These are phyloP conservation scores for Heterobasidion occidentale DNA, from an alignment of 1,284 basidiomycete genomes.

Conservation along the genomic window DNA sequence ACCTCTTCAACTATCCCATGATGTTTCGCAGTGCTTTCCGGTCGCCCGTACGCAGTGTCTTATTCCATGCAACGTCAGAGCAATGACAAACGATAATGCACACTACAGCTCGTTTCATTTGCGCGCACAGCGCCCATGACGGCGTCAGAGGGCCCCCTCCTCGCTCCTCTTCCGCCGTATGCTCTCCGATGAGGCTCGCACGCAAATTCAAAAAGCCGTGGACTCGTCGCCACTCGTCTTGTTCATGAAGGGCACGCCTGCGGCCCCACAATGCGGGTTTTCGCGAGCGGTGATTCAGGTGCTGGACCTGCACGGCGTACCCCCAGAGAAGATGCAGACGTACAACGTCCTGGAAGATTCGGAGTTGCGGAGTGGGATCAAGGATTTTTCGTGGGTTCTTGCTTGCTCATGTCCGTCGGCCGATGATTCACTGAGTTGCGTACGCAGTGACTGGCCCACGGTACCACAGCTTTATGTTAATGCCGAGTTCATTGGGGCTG, in stretches of 20 bases:
- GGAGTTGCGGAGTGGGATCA: slow-evolving; percentile 80
- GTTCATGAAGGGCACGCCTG: slow-evolving; percentile 89
- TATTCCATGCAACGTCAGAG: not conserved
- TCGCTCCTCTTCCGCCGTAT: slow-evolving; percentile 22
- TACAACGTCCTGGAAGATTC: slow-evolving; percentile 88
- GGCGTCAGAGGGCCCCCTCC: not conserved
- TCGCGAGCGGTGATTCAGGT: slow-evolving; percentile 91
- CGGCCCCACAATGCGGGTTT: slow-evolving; percentile 79
- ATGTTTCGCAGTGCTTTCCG: slow-evolving; percentile 39
- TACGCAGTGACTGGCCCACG: slow-evolving; percentile 88
- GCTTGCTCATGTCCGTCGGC: not conserved
- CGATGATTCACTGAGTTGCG: not conserved
- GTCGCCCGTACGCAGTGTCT: slow-evolving; percentile 29
- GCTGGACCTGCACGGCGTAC: slow-evolving; percentile 83
- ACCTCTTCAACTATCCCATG: slow-evolving; percentile 13
- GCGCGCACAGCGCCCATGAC: slow-evolving; percentile 7
- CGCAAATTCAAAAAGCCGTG: slow-evolving; percentile 53
- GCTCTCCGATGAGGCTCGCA: slow-evolving; percentile 36
- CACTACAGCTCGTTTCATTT: slow-evolving; percentile 6
- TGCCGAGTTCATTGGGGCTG: slow-evolving; percentile 97
- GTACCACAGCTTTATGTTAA: slow-evolving; percentile 94
- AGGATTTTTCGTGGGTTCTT: slow-evolving; percentile 84
- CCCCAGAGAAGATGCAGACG: slow-evolving; percentile 72
- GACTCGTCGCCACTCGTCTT: slow-evolving; percentile 72
- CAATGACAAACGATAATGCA: not conserved